Conservation (phyloP, 2,329 filamentous ascomycete genomes). For the Cladophialophora chaetospira region DNA sequence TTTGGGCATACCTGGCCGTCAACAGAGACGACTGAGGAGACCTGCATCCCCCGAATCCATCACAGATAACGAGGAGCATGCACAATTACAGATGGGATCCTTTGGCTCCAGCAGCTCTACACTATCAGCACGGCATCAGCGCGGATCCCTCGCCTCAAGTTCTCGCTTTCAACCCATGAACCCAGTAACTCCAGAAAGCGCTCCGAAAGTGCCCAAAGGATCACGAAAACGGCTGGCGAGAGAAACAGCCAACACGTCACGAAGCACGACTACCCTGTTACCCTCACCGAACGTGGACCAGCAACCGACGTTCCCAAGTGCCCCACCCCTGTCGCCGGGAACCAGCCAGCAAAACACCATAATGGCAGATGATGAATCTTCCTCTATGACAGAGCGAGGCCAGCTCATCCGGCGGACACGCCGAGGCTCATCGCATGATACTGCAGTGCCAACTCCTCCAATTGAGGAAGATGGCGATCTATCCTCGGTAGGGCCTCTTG, state of each 20-base stretch:
- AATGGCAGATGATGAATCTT: conserved; percentile 2
- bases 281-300: conserved; percentile 30
- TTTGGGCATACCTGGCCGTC: conserved; percentile 1
- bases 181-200: conserved; percentile 33
- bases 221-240: conserved; percentile 8
- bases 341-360: conserved; percentile 5
- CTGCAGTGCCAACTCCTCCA: conserved; percentile 33
- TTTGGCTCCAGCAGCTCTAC: conserved; percentile 2
- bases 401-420: conserved; percentile 11
- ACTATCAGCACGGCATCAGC: neutral
- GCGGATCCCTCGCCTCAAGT: conserved; percentile 8
- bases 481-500: conserved; percentile 42
- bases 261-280: conserved; percentile 18
- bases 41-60: conserved; percentile 34
- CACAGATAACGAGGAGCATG: conserved; percentile 28
- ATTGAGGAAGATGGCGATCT: conserved; percentile 31
- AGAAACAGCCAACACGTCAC: neutral
- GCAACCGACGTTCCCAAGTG: conserved; percentile 14
- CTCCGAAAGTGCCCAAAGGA: conserved; percentile 10
- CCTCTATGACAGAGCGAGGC: conserved; percentile 6
- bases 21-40: conserved; percentile 20
- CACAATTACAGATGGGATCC: neutral
- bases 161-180: conserved; percentile 29
- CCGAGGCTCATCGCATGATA: conserved; percentile 29
- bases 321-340: conserved; percentile 14